phyloP scores from a whole-genome alignment of 192 early-diverging fungal species.

The Neocallimastix lanati region DNA sequence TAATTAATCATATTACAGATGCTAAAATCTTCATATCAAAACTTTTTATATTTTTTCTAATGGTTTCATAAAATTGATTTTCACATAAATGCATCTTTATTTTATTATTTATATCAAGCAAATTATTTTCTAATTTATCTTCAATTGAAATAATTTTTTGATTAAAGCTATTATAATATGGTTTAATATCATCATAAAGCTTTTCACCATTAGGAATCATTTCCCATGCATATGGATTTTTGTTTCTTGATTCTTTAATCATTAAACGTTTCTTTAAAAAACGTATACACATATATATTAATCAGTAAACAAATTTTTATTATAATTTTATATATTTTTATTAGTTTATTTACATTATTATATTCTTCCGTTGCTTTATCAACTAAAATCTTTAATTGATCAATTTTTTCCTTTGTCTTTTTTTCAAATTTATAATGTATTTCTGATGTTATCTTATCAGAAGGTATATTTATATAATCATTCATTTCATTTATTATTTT shows the following conservation, averaged over 20 bases:
- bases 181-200: background rate
- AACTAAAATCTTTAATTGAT: background rate
- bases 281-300: no score
- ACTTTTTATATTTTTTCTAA: background rate
- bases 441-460: background rate
- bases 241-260: background rate
- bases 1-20: no score
- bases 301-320: no score
- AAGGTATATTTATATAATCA: background rate
- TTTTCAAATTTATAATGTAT: background rate
- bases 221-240: background rate
- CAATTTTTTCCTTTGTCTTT: background rate
- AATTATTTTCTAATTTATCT: background rate
- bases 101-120: background rate
- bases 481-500: background rate
- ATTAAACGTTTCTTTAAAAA: background rate
- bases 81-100: background rate
- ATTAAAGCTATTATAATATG: background rate
- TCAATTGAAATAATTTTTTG: background rate
- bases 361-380: background rate
- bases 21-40: background rate
- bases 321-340: no score
- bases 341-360: background rate
- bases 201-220: background rate
- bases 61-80: background rate